These are phyloP conservation scores for Candida labiduridarum DNA, from an alignment of 1,139 yeast genomes.

Conservation along the genomic window DNA sequence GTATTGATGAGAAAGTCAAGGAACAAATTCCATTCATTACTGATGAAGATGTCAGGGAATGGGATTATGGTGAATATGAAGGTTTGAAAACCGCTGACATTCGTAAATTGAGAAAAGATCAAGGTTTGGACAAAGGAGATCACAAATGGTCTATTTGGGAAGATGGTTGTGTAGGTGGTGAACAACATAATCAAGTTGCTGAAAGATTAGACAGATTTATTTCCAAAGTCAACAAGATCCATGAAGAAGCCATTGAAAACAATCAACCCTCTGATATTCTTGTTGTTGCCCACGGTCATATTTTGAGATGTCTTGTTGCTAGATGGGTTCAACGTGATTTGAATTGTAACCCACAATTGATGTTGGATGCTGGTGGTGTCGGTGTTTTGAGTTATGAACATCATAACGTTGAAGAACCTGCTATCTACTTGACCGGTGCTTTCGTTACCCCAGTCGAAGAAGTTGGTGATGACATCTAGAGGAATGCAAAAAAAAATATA, in stretches of 20 bases:
- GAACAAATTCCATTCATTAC: conserved; percentile 47
- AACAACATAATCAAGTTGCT: conserved; percentile 63
- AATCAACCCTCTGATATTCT: conserved; percentile 68
- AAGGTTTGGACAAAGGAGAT: conserved; percentile 55
- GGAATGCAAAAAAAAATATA: not conserved
- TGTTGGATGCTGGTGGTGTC: conserved; percentile 93
- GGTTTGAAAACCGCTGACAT: conserved; percentile 75
- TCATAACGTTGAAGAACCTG: conserved; percentile 82
- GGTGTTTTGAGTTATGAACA: conserved; percentile 93
- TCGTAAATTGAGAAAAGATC: conserved; percentile 53
- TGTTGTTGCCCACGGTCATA: conserved; percentile 92
- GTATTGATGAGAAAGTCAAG: conserved; percentile 50
- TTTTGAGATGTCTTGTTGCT: conserved; percentile 83
- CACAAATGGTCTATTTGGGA: conserved; percentile 82
- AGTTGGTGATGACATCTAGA: conserved; percentile 29
- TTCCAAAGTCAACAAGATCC: conserved; percentile 61
- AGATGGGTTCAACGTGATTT: conserved; percentile 75
- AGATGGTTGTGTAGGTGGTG: conserved; percentile 94
- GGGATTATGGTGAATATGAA: conserved; percentile 97
- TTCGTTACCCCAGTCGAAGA: conserved; percentile 69
- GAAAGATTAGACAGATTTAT: conserved; percentile 72
- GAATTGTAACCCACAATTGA: conserved; percentile 69
- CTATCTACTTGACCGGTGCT: conserved; percentile 78
- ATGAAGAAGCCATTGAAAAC: conserved; percentile 56
- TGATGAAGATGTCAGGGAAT: conserved; percentile 79